Conservation (phyloP, 495 filamentous ascomycete genomes). For the Xylaria grammica region DNA sequence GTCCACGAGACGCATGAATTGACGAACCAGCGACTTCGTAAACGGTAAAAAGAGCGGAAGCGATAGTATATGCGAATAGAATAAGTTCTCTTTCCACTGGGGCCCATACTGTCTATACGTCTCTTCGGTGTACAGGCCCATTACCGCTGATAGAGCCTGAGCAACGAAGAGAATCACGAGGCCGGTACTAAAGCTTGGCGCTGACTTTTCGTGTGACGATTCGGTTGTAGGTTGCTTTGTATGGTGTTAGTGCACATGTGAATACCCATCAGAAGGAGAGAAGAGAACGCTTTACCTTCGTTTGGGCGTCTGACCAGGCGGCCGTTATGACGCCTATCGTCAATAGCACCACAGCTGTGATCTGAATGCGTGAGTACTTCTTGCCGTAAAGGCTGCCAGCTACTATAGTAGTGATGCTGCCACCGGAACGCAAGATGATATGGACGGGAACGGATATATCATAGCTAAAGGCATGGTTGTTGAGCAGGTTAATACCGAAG, state of each 20-base stretch:
- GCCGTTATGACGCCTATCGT: slow-evolving; percentile 85
- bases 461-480: slow-evolving; percentile 98
- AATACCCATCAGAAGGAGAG: slow-evolving; percentile 19
- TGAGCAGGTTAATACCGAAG: slow-evolving; percentile 88
- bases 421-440: slow-evolving; percentile 94
- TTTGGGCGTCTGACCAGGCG: slow-evolving; percentile 84
- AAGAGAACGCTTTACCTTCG: slow-evolving; percentile 63
- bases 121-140: slow-evolving; percentile 92
- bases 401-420: slow-evolving; percentile 90
- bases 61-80: slow-evolving; percentile 86
- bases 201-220: slow-evolving; percentile 33
- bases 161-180: slow-evolving; percentile 85
- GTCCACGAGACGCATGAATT: slow-evolving; percentile 57
- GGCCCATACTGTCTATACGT: slow-evolving; percentile 84
- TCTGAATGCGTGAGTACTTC: slow-evolving; percentile 78
- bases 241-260: slow-evolving; percentile 23
- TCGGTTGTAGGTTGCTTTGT: slow-evolving; percentile 38
- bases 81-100: slow-evolving; percentile 95
- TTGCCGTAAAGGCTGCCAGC: slow-evolving; percentile 86
- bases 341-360: slow-evolving; percentile 77
- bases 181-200: slow-evolving; percentile 68
- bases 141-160: slow-evolving; percentile 88
- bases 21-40: slow-evolving; percentile 52
- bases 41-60: slow-evolving; percentile 70
- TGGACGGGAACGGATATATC: slow-evolving; percentile 96